These are phyloP conservation scores for Potentilla sterilis DNA, from an alignment of 306 rosid species.

Conservation along the genomic window DNA sequence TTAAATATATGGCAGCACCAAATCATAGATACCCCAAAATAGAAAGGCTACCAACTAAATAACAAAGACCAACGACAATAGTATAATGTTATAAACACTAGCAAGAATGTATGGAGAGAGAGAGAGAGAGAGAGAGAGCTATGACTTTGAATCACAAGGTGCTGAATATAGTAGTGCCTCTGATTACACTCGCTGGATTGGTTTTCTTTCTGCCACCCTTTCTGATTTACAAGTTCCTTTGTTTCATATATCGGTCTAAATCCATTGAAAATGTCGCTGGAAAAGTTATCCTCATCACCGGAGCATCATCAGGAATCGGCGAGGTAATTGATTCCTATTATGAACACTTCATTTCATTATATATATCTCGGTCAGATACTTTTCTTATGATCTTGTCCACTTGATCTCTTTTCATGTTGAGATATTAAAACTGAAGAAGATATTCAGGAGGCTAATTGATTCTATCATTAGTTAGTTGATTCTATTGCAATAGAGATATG, in stretches of 20 bases:
- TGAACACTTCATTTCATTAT: too few species aligned
- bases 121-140: not conserved
- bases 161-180: conserved; percentile 24
- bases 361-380: too few species aligned
- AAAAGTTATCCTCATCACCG: conserved; percentile 59
- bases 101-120: not conserved
- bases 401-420: too few species aligned
- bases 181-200: conserved; percentile 7
- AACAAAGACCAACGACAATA: not conserved
- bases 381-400: too few species aligned
- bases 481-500: too few species aligned
- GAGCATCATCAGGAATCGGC: conserved; percentile 61
- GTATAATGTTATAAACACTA: not conserved
- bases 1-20: not conserved
- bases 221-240: conserved; percentile 11
- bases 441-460: too few species aligned
- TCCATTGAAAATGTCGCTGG: conserved; percentile 43
- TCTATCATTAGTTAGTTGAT: too few species aligned
- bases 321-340: conserved; percentile 22
- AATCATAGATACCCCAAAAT: not conserved
- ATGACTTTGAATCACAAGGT: conserved; percentile 21
- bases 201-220: conserved; percentile 15
- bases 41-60: not conserved
- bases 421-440: too few species aligned
- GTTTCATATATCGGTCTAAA: conserved; percentile 2